These are phyloP conservation scores for Globisporangium radiosum DNA, from an alignment of 352 stramenopile species.

Conservation along the genomic window DNA sequence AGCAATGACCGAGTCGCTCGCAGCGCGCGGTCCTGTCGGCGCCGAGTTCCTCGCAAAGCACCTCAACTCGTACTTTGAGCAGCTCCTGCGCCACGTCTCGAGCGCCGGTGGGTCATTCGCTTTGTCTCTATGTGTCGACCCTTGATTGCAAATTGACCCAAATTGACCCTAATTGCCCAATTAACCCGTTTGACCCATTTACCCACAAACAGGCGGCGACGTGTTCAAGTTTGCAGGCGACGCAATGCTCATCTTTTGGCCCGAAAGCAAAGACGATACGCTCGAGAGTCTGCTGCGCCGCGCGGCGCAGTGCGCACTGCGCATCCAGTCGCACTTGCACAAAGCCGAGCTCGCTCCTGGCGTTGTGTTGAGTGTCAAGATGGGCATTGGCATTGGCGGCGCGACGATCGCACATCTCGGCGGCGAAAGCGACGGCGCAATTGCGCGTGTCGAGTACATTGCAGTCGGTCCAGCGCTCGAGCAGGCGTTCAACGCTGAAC, in stretches of 20 bases:
- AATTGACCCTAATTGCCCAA: too few relatives aligned
- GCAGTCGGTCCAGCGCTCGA: slow-evolving; percentile 86
- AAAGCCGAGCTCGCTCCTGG: slow-evolving; percentile 74
- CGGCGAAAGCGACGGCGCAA: slow-evolving; percentile 78
- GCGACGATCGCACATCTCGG: slow-evolving; percentile 87
- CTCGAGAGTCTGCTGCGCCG: slow-evolving; percentile 74
- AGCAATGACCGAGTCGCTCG: slow-evolving; percentile 89
- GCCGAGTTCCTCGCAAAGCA: slow-evolving; percentile 88
- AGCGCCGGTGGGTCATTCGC: slow-evolving; percentile 33
- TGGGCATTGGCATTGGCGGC: slow-evolving; percentile 87
- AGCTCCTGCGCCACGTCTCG: slow-evolving; percentile 74
- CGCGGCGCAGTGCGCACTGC: slow-evolving; percentile 84
- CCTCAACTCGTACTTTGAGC: slow-evolving; percentile 93
- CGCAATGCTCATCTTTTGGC: slow-evolving; percentile 93
- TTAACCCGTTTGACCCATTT: too few relatives aligned
- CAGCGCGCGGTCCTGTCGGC: slow-evolving; percentile 70
- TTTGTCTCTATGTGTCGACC: too few relatives aligned
- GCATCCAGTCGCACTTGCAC: slow-evolving; percentile 88
- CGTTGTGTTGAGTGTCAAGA: slow-evolving; percentile 92
- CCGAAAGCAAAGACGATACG: slow-evolving; percentile 86
- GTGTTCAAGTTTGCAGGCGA: slow-evolving; percentile 96
- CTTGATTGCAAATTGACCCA: too few relatives aligned
- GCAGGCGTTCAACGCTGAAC: slow-evolving; percentile 87
- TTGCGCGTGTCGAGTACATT: slow-evolving; percentile 87
- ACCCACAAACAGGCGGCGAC: slow-evolving; percentile 43